A percentile compares a stretch with the other conserved stretches of the same genome.
These are phyloP conservation scores for Triticum urartu DNA, from an alignment of 176 grass and related monocot genomes.

Conservation along the genomic window DNA sequence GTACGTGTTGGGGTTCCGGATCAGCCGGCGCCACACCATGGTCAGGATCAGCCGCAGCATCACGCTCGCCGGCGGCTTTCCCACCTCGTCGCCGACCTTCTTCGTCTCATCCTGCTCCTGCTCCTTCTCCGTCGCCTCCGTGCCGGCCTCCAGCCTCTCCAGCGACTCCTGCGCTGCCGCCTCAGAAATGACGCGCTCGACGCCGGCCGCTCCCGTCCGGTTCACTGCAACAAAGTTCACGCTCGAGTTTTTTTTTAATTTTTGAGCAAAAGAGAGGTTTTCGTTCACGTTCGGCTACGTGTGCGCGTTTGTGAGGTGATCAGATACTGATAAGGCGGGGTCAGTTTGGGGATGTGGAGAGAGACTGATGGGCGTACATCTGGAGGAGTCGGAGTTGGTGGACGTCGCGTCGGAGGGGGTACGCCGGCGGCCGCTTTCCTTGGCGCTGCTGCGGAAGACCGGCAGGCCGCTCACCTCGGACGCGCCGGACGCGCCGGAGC, in stretches of 20 bases:
- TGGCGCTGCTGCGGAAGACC: constrained; percentile 50
- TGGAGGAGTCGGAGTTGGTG: constrained; percentile 10
- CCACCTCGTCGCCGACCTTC: not conserved
- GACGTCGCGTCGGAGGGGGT: constrained; percentile 39
- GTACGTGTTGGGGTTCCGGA: constrained; percentile 93
- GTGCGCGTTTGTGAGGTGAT: not conserved
- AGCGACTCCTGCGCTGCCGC: constrained; percentile 39
- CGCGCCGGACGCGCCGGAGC: constrained; percentile 51
- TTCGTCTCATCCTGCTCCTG: constrained; percentile 33
- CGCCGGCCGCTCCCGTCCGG: not conserved
- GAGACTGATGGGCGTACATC: constrained; percentile 36
- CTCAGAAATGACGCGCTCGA: constrained; percentile 34
- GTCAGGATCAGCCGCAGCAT: constrained; percentile 80
- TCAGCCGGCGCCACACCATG: constrained; percentile 89
- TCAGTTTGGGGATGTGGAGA: not conserved
- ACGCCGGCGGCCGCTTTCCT: constrained; percentile 48
- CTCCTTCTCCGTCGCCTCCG: constrained; percentile 22
- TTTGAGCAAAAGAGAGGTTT: too few species aligned
- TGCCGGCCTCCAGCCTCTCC: constrained; percentile 51
- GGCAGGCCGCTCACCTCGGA: constrained; percentile 68
- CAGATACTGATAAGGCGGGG: not conserved
- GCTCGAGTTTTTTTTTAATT: too few species aligned
- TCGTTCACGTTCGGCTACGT: too few species aligned
- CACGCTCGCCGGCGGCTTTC: constrained; percentile 59
- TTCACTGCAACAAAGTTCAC: not conserved